A percentile compares a stretch with the other conserved stretches of the same genome.
These are phyloP conservation scores for Xylaria sp. DNA, from an alignment of 495 filamentous ascomycete genomes.

Conservation along the genomic window DNA sequence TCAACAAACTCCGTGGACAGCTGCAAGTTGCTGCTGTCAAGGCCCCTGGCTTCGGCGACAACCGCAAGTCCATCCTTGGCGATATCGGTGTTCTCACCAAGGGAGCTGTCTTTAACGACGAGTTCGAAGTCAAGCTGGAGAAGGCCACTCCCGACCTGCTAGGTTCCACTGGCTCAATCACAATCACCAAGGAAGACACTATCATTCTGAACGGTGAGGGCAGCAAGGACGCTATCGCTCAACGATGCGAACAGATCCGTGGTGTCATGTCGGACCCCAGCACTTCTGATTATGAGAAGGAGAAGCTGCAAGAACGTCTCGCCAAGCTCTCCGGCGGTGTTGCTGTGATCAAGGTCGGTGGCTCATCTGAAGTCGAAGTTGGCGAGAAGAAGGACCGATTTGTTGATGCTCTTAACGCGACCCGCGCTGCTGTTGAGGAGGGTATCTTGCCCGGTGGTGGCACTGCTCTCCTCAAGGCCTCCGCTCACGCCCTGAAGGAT, in stretches of 20 bases:
- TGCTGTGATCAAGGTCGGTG: slow-evolving; percentile 98
- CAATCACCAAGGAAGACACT: slow-evolving; percentile 99
- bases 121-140: slow-evolving; percentile 98
- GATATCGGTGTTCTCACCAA: slow-evolving; percentile 96
- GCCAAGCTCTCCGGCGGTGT: slow-evolving; percentile 99
- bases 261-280: slow-evolving; percentile 91
- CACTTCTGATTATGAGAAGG: slow-evolving; percentile 99
- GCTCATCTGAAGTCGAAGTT: slow-evolving; percentile 96
- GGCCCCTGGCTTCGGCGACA: slow-evolving; percentile 99
- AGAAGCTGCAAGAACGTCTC: slow-evolving; percentile 99
- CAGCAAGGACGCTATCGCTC: slow-evolving; percentile 89
- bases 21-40: slow-evolving; percentile 98
- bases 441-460: slow-evolving; percentile 98
- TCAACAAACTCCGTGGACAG: slow-evolving; percentile 99
- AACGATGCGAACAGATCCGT: slow-evolving; percentile 98
- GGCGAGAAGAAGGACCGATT: slow-evolving; percentile 99
- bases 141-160: slow-evolving; percentile 96
- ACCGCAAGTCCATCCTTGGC: slow-evolving; percentile 98
- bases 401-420: slow-evolving; percentile 97
- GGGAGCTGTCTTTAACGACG: slow-evolving; percentile 95
- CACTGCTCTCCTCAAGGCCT: slow-evolving; percentile 96
- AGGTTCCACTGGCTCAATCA: slow-evolving; percentile 95
- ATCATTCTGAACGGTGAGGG: slow-evolving; percentile 98
- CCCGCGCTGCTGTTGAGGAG: slow-evolving; percentile 97
- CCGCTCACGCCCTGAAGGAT: slow-evolving; percentile 80